Evolutionary conservation across 768 basidiomycete species (phyloP).

Genomic region (Boletellus ananiceps): DNA sequence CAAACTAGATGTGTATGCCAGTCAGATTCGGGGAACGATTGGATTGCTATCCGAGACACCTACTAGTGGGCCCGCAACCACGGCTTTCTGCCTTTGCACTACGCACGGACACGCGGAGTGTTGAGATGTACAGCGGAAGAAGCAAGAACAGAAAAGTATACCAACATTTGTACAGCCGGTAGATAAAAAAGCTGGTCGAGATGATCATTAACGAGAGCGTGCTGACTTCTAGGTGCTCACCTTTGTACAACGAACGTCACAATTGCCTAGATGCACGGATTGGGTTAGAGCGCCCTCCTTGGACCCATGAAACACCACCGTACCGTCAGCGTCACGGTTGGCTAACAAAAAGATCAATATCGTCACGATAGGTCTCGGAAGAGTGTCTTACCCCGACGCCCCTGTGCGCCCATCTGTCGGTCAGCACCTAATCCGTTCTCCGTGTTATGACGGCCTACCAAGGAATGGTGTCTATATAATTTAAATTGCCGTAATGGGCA

Average conservation of each 20-base stretch:
- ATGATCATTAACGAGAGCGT: neutral
- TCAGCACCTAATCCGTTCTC: neutral
- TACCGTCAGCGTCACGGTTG: slow-evolving; percentile 19
- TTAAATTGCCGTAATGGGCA: slow-evolving; percentile 15
- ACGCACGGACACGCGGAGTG: neutral
- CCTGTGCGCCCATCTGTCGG: slow-evolving; percentile 6
- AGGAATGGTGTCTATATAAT: slow-evolving; percentile 13
- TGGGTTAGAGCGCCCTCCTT: neutral
- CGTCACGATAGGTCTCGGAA: neutral
- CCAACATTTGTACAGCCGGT: slow-evolving; percentile 24
- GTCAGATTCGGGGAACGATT: neutral
- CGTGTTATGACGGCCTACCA: slow-evolving; percentile 12
- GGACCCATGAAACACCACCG: neutral
- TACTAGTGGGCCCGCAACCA: slow-evolving; percentile 19
- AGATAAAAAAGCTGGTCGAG: slow-evolving; percentile 19
- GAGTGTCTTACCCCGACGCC: slow-evolving; percentile 20
- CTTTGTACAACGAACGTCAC: slow-evolving; percentile 24
- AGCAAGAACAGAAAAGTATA: neutral
- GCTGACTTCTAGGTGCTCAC: neutral
- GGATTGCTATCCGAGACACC: neutral
- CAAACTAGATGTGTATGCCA: slow-evolving; percentile 4
- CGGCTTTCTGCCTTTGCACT: slow-evolving; percentile 13
- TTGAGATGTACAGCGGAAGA: neutral
- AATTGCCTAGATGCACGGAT: slow-evolving; percentile 11
- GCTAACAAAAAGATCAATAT: slow-evolving; percentile 9